Evolutionary conservation across 129 eudicot species (phyloP).

Genomic region (Flaveria linearis): DNA sequence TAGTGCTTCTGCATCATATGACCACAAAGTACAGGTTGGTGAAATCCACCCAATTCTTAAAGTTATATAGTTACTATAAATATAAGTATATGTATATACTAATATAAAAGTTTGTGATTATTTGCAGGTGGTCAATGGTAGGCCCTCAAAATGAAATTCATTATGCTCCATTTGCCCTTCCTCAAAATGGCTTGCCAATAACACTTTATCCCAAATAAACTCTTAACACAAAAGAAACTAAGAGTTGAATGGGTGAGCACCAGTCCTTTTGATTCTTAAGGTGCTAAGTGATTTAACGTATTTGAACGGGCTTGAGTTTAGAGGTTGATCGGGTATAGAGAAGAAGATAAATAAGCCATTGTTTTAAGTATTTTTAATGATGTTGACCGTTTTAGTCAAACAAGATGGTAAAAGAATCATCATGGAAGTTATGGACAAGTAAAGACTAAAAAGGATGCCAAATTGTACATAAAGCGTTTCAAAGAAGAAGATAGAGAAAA

Average conservation of each 20-base stretch:
- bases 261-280: neutral
- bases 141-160: constrained; percentile 94
- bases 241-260: neutral
- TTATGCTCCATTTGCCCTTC: constrained; percentile 99
- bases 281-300: neutral
- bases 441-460: constrained; percentile 34
- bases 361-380: neutral
- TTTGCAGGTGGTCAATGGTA: constrained; percentile 86
- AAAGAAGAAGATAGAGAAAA: constrained; percentile 31
- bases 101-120: constrained; percentile 17
- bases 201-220: constrained; percentile 47
- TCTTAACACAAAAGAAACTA: neutral
- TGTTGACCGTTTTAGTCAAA: constrained; percentile 14
- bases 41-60: constrained; percentile 13
- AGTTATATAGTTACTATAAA: constrained; percentile 13
- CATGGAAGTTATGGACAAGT: constrained; percentile 31
- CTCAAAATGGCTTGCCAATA: constrained; percentile 90
- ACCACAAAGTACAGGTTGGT: constrained; percentile 97
- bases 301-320: neutral
- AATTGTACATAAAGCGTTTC: constrained; percentile 61
- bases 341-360: neutral
- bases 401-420: constrained; percentile 17
- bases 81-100: neutral
- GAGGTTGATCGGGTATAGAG: neutral
- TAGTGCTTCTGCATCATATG: constrained; percentile 80